Evolutionary conservation across 1,284 basidiomycete genomes (phyloP).

Genomic region (Stygiomarasmius scandens): DNA sequence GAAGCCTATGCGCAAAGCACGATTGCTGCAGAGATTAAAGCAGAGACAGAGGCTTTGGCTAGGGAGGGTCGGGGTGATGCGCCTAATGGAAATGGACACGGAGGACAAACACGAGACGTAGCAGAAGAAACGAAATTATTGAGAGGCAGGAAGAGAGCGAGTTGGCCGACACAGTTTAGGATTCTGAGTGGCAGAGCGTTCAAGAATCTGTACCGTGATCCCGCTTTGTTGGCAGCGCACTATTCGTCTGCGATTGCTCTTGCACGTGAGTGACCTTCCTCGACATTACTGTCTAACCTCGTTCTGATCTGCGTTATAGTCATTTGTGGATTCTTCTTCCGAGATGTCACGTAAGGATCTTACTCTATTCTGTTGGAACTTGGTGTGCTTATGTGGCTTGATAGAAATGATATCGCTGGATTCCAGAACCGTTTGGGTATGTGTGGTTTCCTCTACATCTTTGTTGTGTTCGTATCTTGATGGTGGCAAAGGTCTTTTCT

Average conservation of each 20-base stretch:
- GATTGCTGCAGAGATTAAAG: conserved; percentile 63
- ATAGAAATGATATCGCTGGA: conserved; percentile 87
- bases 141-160: conserved; percentile 82
- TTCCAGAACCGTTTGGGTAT: conserved; percentile 88
- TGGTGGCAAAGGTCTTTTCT: conserved; percentile 78
- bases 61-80: conserved; percentile 11
- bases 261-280: conserved; percentile 77
- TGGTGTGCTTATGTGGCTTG: conserved; percentile 19
- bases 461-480: conserved; percentile 1
- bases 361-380: neutral
- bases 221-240: conserved; percentile 88
- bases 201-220: conserved; percentile 96
- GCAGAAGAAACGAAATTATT: conserved; percentile 67
- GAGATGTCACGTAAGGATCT: conserved; percentile 65
- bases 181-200: conserved; percentile 96
- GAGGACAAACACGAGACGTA: conserved; percentile 63
- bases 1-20: conserved; percentile 71
- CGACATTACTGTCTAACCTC: too few species aligned
- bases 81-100: conserved; percentile 23
- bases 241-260: conserved; percentile 85
- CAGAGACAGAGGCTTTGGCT: conserved; percentile 62
- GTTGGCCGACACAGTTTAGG: conserved; percentile 87
- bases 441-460: conserved; percentile 9
- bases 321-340: conserved; percentile 83
- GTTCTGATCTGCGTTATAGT: conserved; percentile 45